A percentile compares a stretch with the other conserved stretches of the same genome.
phyloP scores from a whole-genome alignment of 257 asterid species.

The Prunella vulgaris region DNA sequence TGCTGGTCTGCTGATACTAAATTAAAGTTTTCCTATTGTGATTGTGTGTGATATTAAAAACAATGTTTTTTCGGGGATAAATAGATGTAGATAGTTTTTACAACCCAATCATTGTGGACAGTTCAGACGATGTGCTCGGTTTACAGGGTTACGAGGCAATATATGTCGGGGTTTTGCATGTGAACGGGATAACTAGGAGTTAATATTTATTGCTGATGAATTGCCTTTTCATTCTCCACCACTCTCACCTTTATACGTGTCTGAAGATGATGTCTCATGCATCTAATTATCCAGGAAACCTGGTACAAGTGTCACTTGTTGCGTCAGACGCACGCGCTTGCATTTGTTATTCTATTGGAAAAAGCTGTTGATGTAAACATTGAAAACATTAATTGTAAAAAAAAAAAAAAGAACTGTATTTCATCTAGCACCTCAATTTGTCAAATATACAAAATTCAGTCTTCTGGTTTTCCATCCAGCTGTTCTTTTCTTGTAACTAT shows the following conservation, averaged over 20 bases:
- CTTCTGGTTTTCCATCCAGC: not conserved
- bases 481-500: not conserved
- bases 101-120: not conserved
- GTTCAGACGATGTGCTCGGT: not conserved
- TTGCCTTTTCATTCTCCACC: not conserved
- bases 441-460: not conserved
- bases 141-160: not conserved
- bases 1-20: conserved; percentile 8
- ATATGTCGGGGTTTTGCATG: not conserved
- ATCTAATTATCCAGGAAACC: not conserved
- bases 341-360: not conserved
- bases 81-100: not conserved
- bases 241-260: not conserved
- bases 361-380: not conserved
- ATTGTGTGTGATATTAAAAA: not conserved
- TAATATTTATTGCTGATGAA: conserved; percentile 1
- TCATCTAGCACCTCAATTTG: not conserved
- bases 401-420: not conserved
- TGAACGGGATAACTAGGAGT: not conserved
- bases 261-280: conserved; percentile 1
- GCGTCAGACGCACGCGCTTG: not conserved
- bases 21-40: not conserved
- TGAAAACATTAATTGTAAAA: not conserved
- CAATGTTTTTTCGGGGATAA: not conserved
- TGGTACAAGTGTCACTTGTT: not conserved